A percentile compares a stretch with the other conserved stretches of the same genome.
Conservation (phyloP, 805 yeast species). For the Hanseniaspora meyeri region DNA sequence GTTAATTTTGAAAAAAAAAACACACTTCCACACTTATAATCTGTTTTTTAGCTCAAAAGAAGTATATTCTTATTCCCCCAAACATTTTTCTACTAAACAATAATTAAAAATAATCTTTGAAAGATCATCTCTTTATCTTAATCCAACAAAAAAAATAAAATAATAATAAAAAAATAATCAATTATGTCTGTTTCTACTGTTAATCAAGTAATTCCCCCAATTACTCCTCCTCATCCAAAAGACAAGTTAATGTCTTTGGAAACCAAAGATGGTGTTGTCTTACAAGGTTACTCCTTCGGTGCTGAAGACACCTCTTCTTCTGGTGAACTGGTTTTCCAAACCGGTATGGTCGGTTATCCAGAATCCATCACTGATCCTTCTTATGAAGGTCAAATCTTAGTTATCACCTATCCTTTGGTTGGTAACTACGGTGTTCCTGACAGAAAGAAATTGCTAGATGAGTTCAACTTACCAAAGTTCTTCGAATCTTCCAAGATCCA, state of each 20-base stretch:
- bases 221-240: slow-evolving; percentile 79
- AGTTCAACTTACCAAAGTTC: slow-evolving; percentile 69
- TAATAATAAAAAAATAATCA: not conserved
- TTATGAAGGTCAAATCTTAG: slow-evolving; percentile 92
- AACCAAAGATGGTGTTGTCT: slow-evolving; percentile 69
- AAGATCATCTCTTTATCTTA: not conserved
- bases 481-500: slow-evolving; percentile 89
- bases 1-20: not conserved
- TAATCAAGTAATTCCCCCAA: slow-evolving; percentile 48
- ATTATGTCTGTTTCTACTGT: slow-evolving; percentile 18
- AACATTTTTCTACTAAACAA: not conserved
- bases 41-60: not conserved
- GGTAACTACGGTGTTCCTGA: slow-evolving; percentile 99
- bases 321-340: slow-evolving; percentile 97
- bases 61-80: not conserved
- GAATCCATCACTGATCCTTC: slow-evolving; percentile 97
- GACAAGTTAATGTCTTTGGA: slow-evolving; percentile 79
- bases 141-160: not conserved
- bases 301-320: slow-evolving; percentile 67
- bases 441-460: slow-evolving; percentile 54
- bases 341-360: slow-evolving; percentile 99
- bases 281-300: slow-evolving; percentile 96
- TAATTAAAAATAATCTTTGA: not conserved
- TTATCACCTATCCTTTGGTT: slow-evolving; percentile 89
- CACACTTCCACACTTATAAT: not conserved